A percentile compares a stretch with the other conserved stretches of the same genome.
phyloP scores from a whole-genome alignment of 2,329 filamentous ascomycete species.

The Magnaporthiopsis incrustans region DNA sequence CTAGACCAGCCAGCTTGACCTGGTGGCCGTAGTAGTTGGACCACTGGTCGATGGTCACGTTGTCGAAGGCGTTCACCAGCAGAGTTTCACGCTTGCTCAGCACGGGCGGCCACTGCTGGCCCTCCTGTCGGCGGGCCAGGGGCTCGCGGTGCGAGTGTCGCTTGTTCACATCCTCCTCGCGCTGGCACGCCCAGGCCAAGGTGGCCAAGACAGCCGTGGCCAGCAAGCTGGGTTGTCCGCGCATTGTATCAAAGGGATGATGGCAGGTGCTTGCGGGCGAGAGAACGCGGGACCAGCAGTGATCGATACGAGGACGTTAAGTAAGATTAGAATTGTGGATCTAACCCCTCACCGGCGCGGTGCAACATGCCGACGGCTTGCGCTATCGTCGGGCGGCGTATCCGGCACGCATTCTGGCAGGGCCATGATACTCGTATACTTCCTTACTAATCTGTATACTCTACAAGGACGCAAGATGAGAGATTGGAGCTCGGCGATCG shows the following conservation, averaged over 20 bases:
- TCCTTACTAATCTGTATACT: no score
- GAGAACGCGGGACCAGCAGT: no score
- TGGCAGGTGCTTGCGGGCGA: no score
- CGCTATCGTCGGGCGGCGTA: no score
- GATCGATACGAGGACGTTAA: no score
- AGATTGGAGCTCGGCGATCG: no score
- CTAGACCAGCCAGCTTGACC: conserved; percentile 28
- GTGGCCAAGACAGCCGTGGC: not conserved
- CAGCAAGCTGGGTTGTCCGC: not conserved
- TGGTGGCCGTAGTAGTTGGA: conserved; percentile 30
- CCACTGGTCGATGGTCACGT: conserved; percentile 28
- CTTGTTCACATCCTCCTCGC: not conserved
- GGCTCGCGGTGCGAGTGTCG: not conserved
- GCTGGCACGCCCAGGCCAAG: conserved; percentile 5
- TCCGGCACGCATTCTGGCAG: no score
- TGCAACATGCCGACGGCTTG: no score
- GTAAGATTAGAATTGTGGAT: no score
- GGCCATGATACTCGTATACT: no score
- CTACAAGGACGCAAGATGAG: no score
- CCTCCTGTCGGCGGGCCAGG: conserved; percentile 2
- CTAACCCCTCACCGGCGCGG: no score
- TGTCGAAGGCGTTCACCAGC: conserved; percentile 28
- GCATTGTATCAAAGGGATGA: not conserved
- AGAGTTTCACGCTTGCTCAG: conserved; percentile 25
- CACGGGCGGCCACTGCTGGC: conserved; percentile 21